phyloP scores from a whole-genome alignment of 2,329 filamentous ascomycete species.

The Alternaria metachromatica region DNA sequence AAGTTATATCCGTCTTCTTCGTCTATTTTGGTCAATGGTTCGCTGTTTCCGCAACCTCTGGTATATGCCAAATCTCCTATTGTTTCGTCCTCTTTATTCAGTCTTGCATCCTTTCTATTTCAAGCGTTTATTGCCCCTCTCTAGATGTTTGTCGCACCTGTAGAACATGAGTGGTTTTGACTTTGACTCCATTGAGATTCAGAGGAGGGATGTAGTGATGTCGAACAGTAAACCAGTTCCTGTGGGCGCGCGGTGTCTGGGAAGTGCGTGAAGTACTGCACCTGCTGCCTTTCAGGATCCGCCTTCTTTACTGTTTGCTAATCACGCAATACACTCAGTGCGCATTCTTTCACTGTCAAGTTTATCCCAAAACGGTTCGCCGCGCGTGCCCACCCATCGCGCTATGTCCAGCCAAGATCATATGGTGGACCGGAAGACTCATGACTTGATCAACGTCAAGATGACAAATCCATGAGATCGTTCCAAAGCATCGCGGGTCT shows the following conservation, averaged over 20 bases:
- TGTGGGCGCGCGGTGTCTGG: neutral
- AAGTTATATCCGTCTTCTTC: neutral
- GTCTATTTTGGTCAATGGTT: neutral
- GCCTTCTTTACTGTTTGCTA: neutral
- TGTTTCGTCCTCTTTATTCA: neutral
- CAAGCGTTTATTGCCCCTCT: neutral
- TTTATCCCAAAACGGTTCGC: neutral
- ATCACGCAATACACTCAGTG: neutral
- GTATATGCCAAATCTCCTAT: neutral
- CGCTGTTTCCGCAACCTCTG: neutral
- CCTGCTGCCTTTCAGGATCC: accelerated
- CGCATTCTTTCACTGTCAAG: neutral
- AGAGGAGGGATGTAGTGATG: neutral
- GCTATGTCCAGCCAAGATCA: accelerated
- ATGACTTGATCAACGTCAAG: neutral
- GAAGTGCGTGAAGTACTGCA: neutral
- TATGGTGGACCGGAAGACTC: neutral
- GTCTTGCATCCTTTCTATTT: neutral
- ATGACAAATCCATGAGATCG: neutral
- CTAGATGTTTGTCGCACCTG: neutral
- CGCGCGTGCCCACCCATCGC: neutral
- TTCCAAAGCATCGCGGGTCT: neutral
- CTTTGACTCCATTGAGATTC: neutral
- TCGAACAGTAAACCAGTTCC: accelerated
- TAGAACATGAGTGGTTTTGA: neutral